phyloP scores from a whole-genome alignment of 768 basidiomycete genomes.

The Candolleomyces eurysporus region DNA sequence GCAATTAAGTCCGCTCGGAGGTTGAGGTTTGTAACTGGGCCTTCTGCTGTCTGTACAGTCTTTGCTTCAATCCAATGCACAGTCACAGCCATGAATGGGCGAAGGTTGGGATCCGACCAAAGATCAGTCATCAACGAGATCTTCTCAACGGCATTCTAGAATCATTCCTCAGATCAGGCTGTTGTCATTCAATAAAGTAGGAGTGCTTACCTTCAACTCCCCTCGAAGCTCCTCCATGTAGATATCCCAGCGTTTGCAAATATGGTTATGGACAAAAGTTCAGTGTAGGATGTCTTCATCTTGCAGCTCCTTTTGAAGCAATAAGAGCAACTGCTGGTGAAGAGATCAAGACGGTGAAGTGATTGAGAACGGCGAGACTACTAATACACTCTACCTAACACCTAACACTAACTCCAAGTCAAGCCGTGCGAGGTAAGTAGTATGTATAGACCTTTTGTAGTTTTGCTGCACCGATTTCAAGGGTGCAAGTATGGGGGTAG shows the following conservation, averaged over 20 bases:
- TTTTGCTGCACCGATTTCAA: too few species aligned
- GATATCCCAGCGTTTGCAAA: constrained; percentile 21
- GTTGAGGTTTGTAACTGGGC: constrained; percentile 18
- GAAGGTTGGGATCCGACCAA: constrained; percentile 29
- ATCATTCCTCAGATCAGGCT: too few species aligned
- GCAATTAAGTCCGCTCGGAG: constrained; percentile 23
- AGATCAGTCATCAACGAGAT: constrained; percentile 33
- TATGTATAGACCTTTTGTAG: too few species aligned
- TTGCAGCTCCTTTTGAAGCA: constrained; percentile 18
- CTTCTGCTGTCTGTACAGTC: too few species aligned
- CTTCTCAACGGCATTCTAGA: constrained; percentile 24
- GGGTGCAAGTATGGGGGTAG: too few species aligned
- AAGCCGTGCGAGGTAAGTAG: too few species aligned
- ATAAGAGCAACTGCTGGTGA: constrained; percentile 26
- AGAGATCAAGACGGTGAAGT: too few species aligned
- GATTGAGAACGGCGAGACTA: too few species aligned
- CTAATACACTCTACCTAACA: too few species aligned
- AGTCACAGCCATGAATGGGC: constrained; percentile 29
- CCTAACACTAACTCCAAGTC: too few species aligned
- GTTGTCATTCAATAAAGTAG: too few species aligned
- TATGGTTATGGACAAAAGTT: constrained; percentile 24
- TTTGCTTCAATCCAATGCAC: too few species aligned
- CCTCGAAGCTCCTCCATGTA: constrained; percentile 17
- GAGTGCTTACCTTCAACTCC: constrained; percentile 28
- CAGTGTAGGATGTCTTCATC: constrained; percentile 35